Evolutionary conservation across 352 stramenopile species (phyloP).

Genomic region (Phytophthora tentaculata): DNA sequence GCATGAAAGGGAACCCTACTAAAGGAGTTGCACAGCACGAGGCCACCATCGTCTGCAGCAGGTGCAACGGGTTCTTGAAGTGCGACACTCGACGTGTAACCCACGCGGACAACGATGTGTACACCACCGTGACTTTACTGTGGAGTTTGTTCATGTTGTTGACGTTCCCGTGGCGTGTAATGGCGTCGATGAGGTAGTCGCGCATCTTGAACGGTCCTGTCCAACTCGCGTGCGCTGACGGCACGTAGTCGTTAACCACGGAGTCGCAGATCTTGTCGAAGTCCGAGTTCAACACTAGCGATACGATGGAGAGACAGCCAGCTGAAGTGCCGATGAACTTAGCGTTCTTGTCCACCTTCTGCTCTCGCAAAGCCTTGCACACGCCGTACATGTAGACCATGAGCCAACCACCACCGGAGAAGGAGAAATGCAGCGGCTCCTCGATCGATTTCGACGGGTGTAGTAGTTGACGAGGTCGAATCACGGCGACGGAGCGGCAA

Average conservation of each 20-base stretch:
- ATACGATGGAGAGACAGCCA: constrained; percentile 50
- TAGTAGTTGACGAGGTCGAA: not conserved
- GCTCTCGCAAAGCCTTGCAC: constrained; percentile 56
- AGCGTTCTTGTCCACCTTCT: constrained; percentile 42
- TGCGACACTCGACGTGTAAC: constrained; percentile 36
- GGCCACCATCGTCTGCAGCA: constrained; percentile 51
- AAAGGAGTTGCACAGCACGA: constrained; percentile 61
- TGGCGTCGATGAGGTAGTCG: constrained; percentile 54
- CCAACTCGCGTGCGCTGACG: constrained; percentile 32
- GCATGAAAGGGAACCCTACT: constrained; percentile 55
- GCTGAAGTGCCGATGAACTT: constrained; percentile 54
- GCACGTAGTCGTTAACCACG: constrained; percentile 49
- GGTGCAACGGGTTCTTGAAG: constrained; percentile 52
- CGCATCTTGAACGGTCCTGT: constrained; percentile 52
- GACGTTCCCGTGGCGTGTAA: constrained; percentile 35
- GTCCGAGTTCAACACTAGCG: constrained; percentile 46
- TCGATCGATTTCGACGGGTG: not conserved
- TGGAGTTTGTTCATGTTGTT: constrained; percentile 39
- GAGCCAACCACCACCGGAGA: constrained; percentile 61
- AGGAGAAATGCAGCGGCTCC: constrained; percentile 44
- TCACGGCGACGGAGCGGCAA: constrained; percentile 1
- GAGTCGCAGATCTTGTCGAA: constrained; percentile 55
- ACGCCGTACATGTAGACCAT: constrained; percentile 70
- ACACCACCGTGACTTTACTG: constrained; percentile 50
- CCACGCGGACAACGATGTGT: constrained; percentile 59